Percentiles rank a stretch among this genome's conserved stretches.
Conservation (phyloP, 345 rosid species). For the Eucalyptus erythrocorys region DNA sequence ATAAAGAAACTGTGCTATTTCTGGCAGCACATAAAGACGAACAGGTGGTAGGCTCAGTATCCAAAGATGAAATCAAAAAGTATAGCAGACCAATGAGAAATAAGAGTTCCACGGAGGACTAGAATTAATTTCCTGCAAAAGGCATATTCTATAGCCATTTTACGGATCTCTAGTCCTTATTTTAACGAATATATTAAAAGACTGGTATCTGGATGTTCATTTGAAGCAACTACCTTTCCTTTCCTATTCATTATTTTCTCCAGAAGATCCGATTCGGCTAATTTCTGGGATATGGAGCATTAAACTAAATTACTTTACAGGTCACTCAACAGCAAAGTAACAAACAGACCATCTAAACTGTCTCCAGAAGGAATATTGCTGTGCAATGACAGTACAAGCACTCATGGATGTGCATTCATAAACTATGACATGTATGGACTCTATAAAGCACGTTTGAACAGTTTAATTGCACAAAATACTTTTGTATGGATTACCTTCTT, state of each 20-base stretch:
- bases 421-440: not conserved
- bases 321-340: not conserved
- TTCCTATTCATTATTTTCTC: not conserved
- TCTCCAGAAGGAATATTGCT: not conserved
- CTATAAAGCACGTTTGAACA: not conserved
- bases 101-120: not conserved
- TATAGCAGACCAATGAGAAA: not conserved
- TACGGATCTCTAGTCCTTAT: not conserved
- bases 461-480: not conserved
- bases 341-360: not conserved
- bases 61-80: not conserved
- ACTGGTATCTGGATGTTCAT: not conserved
- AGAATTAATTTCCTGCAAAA: not conserved
- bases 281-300: not conserved
- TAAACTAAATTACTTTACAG: not conserved
- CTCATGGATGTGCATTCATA: not conserved
- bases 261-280: not conserved
- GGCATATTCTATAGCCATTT: not conserved
- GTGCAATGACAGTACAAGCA: not conserved
- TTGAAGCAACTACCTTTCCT: not conserved
- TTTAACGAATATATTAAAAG: not conserved
- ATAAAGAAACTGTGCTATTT: not conserved
- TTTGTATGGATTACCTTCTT: constrained; percentile 48
- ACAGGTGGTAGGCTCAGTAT: not conserved
- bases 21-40: not conserved